Percentiles rank a stretch among this genome's conserved stretches.
Conservation (phyloP, 257 asterid species). For the Eustoma russellianum region DNA sequence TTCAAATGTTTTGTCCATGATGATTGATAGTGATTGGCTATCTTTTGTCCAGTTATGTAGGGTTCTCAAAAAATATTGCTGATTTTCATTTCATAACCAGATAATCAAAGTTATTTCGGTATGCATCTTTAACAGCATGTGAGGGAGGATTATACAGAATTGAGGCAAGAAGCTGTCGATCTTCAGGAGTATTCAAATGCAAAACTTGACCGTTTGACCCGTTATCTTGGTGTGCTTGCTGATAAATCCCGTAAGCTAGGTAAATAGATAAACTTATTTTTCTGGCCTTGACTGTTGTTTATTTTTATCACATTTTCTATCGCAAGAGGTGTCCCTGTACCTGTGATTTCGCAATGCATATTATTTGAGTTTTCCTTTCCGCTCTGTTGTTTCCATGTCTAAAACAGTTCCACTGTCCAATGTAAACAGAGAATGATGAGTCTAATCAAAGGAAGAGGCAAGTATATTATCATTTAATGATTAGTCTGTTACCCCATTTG, state of each 20-base stretch:
- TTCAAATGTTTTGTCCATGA: no score
- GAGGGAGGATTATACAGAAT: constrained; percentile 66
- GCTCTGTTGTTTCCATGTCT: background rate
- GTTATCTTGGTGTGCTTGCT: constrained; percentile 94
- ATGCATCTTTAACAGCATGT: constrained; percentile 54
- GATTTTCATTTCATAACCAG: background rate
- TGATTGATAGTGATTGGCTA: no score
- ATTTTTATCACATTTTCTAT: background rate
- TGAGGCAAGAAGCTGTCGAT: constrained; percentile 88
- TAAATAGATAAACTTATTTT: constrained; percentile 21
- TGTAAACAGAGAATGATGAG: no score
- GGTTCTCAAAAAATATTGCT: background rate
- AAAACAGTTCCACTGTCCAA: background rate
- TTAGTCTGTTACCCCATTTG: no score
- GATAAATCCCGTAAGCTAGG: constrained; percentile 87
- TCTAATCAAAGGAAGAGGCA: no score
- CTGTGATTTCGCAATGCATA: background rate
- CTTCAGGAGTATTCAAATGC: constrained; percentile 96
- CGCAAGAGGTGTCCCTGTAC: background rate
- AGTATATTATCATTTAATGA: no score
- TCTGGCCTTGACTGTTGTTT: constrained; percentile 2
- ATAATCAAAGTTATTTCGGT: background rate
- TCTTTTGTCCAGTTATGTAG: no score
- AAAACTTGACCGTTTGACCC: constrained; percentile 85
- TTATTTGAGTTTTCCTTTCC: background rate